These are phyloP conservation scores for Termitomyces sp. DNA, from an alignment of 768 basidiomycete genomes.

Conservation along the genomic window DNA sequence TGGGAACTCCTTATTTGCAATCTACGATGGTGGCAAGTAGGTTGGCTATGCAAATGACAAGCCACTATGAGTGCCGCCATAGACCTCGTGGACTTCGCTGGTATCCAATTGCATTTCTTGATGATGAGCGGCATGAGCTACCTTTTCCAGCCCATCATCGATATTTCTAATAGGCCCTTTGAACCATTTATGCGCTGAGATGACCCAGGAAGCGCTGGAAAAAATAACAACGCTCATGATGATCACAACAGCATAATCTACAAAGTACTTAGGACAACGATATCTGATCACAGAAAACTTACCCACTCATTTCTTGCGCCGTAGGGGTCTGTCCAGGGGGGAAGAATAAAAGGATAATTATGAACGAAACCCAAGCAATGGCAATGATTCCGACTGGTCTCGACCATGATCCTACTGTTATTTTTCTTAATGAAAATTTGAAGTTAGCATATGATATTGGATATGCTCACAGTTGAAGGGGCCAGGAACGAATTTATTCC, in stretches of 20 bases:
- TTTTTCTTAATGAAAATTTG: background rate
- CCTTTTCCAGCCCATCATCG: background rate
- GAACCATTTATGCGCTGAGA: conserved; percentile 2
- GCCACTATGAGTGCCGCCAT: background rate
- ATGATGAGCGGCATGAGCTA: background rate
- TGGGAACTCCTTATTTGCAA: no score
- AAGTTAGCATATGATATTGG: background rate
- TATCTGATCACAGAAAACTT: background rate
- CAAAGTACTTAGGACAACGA: background rate
- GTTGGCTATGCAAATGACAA: background rate
- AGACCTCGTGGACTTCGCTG: background rate
- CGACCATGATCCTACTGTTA: background rate
- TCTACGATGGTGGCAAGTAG: no score
- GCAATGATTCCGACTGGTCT: background rate
- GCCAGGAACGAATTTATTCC: conserved; percentile 55
- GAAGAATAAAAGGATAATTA: background rate
- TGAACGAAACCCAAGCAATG: background rate
- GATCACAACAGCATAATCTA: conserved; percentile 2
- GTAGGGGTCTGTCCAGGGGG: conserved; percentile 4
- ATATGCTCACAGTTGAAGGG: background rate
- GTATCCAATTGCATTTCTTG: background rate
- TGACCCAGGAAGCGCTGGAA: background rate
- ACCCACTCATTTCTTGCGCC: conserved; percentile 5
- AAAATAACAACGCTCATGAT: background rate
- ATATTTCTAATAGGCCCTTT: conserved; percentile 5